Base-by-base conservation (phyloP, 1,284 basidiomycete genomes). In the Trametes polyzona region DNA sequence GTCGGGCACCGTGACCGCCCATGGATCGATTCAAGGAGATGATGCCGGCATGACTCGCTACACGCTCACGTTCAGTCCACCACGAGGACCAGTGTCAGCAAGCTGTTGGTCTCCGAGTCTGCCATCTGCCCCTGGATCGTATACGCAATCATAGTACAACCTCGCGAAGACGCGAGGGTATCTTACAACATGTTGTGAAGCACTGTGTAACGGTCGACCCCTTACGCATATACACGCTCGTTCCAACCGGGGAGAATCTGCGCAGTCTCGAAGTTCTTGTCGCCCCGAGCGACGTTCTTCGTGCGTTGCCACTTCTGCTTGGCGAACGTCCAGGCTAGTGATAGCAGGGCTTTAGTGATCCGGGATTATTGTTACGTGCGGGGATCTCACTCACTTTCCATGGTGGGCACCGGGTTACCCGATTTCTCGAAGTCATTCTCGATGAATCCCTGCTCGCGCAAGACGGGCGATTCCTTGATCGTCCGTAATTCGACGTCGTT, bases 251-350 rank as follows among this genome's bases (percentile, higher is more conserved):
- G 77, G 9, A 78, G 67, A 52, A 79, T 78, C 52, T 70, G 68
- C 27, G 76, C 77, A 4, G 68, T 74, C 46, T 67, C 54, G 58
- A 69, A 70, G 35, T 65, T 71, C n/a, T 62, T 52, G 58, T 74
- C 70, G 12, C 63, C 65, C 11, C 67, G 67, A 7, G 63, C 67
- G 26, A 67, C 66, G 55, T 68, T 67, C 64, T 73, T 74, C 27
- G 74, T 74, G 55, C 76, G 73, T 64, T 79, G 78, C 78, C 78
- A 79, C 61, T 76, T 77, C 65, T 79, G 78, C 67, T 78, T 79
- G 17, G 76, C 75, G 58, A 78, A 78, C 3, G 76, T 78, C 75
- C 75, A 78, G 50, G 76, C 76, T 78, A 52, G 6, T 14, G 16
- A 21, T 1, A 1, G 41, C 24, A 14, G 12, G 16, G 12, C 4